Evolutionary conservation across 768 basidiomycete genomes (phyloP).

Genomic region (Chalciporus sphaerocephalus): DNA sequence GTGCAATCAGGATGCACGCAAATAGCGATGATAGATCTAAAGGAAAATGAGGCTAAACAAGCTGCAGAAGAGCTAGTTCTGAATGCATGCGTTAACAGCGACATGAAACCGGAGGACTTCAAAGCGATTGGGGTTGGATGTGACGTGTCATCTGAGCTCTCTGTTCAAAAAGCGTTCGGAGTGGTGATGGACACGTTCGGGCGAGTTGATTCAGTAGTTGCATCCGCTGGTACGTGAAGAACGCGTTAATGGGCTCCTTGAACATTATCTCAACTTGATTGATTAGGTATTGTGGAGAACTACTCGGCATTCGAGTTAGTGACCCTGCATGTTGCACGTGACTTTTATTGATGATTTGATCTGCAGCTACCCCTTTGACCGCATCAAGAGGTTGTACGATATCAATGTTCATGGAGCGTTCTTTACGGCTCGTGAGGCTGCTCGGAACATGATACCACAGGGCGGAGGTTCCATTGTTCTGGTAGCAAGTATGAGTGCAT

Average conservation of each 20-base stretch:
- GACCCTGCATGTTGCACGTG: background rate
- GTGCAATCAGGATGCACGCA: conserved; percentile 79
- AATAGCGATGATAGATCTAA: conserved; percentile 80
- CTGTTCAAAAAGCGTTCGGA: conserved; percentile 70
- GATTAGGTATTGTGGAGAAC: conserved; percentile 79
- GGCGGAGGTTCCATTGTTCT: conserved; percentile 80
- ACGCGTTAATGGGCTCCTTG: conserved; percentile 9
- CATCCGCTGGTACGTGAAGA: conserved; percentile 70
- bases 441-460: conserved; percentile 81
- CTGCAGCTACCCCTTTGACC: conserved; percentile 79
- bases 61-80: conserved; percentile 67
- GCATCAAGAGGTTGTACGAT: conserved; percentile 78
- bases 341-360: conserved; percentile 7
- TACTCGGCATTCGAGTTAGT: conserved; percentile 79
- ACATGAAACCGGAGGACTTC: conserved; percentile 51
- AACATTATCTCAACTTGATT: background rate
- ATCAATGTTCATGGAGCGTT: conserved; percentile 94
- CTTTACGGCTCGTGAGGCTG: conserved; percentile 95
- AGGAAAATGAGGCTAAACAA: conserved; percentile 56
- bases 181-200: conserved; percentile 62
- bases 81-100: conserved; percentile 53
- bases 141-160: conserved; percentile 80
- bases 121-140: conserved; percentile 75
- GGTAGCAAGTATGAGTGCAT: conserved; percentile 88
- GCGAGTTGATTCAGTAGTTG: conserved; percentile 77